These are phyloP conservation scores for Penicillium steckii DNA, from an alignment of 495 filamentous ascomycete species.

Conservation along the genomic window DNA sequence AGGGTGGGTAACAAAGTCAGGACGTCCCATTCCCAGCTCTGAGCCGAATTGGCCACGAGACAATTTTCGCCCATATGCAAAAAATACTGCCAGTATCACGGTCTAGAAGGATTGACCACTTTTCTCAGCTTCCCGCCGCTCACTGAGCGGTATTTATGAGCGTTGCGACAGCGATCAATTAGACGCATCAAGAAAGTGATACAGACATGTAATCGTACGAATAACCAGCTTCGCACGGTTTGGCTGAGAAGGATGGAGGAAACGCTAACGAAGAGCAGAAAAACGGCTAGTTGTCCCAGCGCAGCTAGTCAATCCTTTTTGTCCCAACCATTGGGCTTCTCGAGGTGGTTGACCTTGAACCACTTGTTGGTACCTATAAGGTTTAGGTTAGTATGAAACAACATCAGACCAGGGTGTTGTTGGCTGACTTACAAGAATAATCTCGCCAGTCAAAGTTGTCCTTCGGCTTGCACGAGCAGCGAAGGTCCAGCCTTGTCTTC, in stretches of 20 bases:
- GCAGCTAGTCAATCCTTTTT: conserved; percentile 51
- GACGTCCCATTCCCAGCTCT: too few species aligned
- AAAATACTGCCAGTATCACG: neutral
- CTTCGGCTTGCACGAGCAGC: conserved; percentile 90
- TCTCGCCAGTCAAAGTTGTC: conserved; percentile 99
- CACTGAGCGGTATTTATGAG: conserved; percentile 9
- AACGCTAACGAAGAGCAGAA: conserved; percentile 12
- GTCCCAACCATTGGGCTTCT: conserved; percentile 81
- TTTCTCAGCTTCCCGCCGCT: conserved; percentile 5
- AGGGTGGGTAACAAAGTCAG: neutral
- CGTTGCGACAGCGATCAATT: conserved; percentile 7
- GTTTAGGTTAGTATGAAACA: neutral
- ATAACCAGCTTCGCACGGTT: conserved; percentile 20
- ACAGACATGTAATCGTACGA: conserved; percentile 17
- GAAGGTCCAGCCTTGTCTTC: conserved; percentile 71
- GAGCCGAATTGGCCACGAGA: neutral
- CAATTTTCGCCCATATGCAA: neutral
- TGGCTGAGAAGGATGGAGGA: conserved; percentile 22
- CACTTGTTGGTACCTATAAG: conserved; percentile 70
- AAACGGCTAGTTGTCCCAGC: conserved; percentile 19
- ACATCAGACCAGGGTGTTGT: neutral
- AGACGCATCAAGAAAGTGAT: conserved; percentile 10
- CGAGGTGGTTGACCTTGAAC: conserved; percentile 75
- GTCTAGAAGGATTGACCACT: neutral
- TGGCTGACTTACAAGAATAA: conserved; percentile 74